Evolutionary conservation across 345 rosid species (phyloP).

Genomic region (Raphanus raphanistrum): DNA sequence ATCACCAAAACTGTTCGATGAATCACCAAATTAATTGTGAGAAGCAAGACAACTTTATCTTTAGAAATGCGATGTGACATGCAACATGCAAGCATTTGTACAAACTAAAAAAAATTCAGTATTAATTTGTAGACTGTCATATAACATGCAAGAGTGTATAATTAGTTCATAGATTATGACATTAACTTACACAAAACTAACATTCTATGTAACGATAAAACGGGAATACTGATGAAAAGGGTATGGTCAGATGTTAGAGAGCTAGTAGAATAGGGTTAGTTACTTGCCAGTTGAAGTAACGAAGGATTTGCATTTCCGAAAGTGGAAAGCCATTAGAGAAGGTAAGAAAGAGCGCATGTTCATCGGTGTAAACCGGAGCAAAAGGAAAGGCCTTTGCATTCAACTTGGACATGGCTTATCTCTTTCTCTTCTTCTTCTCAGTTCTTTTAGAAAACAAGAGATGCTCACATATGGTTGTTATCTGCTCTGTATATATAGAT

Average conservation of each 20-base stretch:
- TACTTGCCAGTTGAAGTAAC: background rate
- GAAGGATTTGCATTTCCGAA: background rate
- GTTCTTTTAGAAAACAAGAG: background rate
- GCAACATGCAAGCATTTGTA: background rate
- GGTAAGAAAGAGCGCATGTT: background rate
- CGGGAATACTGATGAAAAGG: background rate
- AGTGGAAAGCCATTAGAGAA: conserved; percentile 32
- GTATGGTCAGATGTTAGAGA: background rate
- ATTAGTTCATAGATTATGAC: background rate
- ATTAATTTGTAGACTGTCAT: background rate
- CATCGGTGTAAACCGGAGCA: background rate
- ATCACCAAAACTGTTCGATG: background rate
- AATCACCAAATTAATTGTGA: background rate
- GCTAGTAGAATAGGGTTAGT: background rate
- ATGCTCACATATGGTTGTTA: background rate
- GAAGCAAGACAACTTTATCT: background rate
- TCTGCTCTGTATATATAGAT: background rate
- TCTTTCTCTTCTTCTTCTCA: background rate
- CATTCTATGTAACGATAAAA: background rate
- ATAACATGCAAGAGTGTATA: background rate
- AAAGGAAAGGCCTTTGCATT: background rate
- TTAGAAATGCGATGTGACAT: background rate
- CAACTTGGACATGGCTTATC: background rate
- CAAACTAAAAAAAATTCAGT: no score
- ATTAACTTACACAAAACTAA: background rate